phyloP scores from a whole-genome alignment of 106 monocot species.

The Allium sativum region DNA sequence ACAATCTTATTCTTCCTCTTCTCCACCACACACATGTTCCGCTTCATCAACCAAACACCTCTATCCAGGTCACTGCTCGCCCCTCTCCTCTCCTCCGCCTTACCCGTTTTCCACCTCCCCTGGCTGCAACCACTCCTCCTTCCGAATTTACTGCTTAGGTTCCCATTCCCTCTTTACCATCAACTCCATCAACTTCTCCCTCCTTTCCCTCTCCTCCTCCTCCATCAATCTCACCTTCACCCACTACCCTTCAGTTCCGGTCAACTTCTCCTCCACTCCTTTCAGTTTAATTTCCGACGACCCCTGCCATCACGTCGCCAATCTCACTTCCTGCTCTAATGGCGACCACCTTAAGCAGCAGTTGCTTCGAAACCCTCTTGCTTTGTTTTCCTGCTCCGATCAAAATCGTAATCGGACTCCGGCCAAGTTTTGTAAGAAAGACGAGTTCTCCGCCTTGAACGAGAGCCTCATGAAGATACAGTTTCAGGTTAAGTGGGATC shows the following conservation, averaged over 20 bases:
- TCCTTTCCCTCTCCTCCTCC: constrained; percentile 4
- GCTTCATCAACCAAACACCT: not conserved
- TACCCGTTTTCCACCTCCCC: constrained; percentile 34
- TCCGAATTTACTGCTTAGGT: constrained; percentile 35
- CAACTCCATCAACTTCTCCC: constrained; percentile 10
- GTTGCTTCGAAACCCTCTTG: constrained; percentile 14
- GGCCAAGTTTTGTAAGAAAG: too few relatives aligned
- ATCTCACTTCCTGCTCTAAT: constrained; percentile 3
- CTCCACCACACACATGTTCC: not conserved
- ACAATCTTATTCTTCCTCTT: not conserved
- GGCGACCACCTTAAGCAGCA: not conserved
- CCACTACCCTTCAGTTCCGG: constrained; percentile 9
- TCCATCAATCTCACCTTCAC: not conserved
- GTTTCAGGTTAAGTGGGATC: constrained; percentile 27
- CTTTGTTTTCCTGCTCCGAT: constrained; percentile 22
- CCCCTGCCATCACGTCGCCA: constrained; percentile 17
- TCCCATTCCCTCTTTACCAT: constrained; percentile 14
- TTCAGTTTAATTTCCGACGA: constrained; percentile 16
- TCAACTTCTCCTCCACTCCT: constrained; percentile 28
- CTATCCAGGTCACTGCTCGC: not conserved
- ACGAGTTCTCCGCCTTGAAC: not conserved
- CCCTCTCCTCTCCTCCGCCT: constrained; percentile 13
- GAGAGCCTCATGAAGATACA: constrained; percentile 17
- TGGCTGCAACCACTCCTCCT: constrained; percentile 36
- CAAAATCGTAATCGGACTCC: not conserved